Evolutionary conservation across 192 early-diverging fungal species (phyloP), one percentile per base, ranked within the genome.

Genomic region (Ambispora gerdemannii): DNA sequence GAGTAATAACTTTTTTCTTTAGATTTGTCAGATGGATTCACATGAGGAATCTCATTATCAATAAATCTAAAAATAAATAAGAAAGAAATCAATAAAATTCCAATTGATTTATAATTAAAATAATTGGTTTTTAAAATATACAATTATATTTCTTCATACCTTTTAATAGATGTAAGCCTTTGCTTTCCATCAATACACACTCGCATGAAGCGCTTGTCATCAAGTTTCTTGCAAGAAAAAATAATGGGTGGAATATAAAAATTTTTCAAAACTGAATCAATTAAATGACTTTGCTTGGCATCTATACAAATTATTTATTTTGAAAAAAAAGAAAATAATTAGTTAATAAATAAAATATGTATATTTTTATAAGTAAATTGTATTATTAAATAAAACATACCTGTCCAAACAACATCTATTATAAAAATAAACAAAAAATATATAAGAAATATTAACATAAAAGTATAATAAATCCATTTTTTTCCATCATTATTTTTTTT

Each of bases 161-260:
- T 75, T 31, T 49, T 35, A 47, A 75, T 72, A 19, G 74, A 75
- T 10, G 74, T 75, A 4, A 75, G 64, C 13, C 74, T 58, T 34
- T 75, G 74, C 33, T 75, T 75, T n/a, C 74, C 74, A 53, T 75
- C 74, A 50, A 75, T 72, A 28, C 70, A 72, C 17, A 75, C 70
- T 20, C 67, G 59, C 32, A 75, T 62, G 28, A 49, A 56, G 24
- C 70, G 28, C 43, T 61, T 58, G 50, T 35, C 47, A 20, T 62
- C 62, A 11, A 51, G 20, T 36, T 65, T 71, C 28, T 69, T 71
- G 19, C 61, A 56, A 6, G 70, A 58, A 36, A 75, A 72, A 36
- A 75, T 55, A 19, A 75, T 27, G 4, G 74, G 74, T 3, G 74
- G 74, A 22, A 75, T 35, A 61, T 75, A 75, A 36, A 64, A 75